A percentile compares a stretch with the other conserved stretches of the same genome.
Conservation (phyloP, 768 basidiomycete genomes). For the Lenzites betulinus region DNA sequence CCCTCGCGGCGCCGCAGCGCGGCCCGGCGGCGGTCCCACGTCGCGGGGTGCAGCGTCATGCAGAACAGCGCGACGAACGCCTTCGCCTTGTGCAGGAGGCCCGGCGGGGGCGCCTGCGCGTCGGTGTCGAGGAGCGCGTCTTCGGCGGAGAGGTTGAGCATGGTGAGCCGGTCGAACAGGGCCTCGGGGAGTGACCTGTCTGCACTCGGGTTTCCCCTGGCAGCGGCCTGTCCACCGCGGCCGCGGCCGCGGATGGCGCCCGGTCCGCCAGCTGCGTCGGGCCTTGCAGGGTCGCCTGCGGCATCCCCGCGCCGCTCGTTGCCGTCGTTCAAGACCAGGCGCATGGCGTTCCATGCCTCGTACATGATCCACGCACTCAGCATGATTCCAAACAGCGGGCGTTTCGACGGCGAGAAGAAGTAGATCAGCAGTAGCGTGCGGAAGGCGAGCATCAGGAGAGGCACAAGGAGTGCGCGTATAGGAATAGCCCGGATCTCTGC, state of each 20-base stretch:
- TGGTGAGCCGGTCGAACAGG: slow-evolving; percentile 54
- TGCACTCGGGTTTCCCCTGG: not conserved
- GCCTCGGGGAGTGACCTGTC: slow-evolving; percentile 4
- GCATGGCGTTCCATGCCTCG: slow-evolving; percentile 74
- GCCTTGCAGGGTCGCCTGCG: not conserved
- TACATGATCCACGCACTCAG: slow-evolving; percentile 72
- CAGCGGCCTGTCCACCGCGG: not conserved
- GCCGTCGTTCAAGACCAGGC: slow-evolving; percentile 43
- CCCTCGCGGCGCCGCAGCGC: slow-evolving; percentile 66
- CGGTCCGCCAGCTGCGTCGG: not conserved
- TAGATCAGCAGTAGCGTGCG: slow-evolving; percentile 71
- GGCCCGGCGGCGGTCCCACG: slow-evolving; percentile 68
- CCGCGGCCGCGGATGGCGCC: not conserved
- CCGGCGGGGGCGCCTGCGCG: slow-evolving; percentile 41
- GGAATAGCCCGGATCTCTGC: slow-evolving; percentile 58
- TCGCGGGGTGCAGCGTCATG: slow-evolving; percentile 68
- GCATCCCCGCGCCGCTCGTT: slow-evolving; percentile 23
- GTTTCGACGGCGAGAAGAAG: slow-evolving; percentile 74
- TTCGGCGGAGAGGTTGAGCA: slow-evolving; percentile 58
- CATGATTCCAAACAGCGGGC: slow-evolving; percentile 67
- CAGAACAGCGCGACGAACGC: slow-evolving; percentile 60
- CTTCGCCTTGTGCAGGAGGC: slow-evolving; percentile 48
- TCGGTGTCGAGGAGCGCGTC: slow-evolving; percentile 48
- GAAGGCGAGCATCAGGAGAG: slow-evolving; percentile 65
- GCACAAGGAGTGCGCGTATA: slow-evolving; percentile 66